These are phyloP conservation scores for Tephrocybe rancida DNA, from an alignment of 768 basidiomycete genomes.

Conservation along the genomic window DNA sequence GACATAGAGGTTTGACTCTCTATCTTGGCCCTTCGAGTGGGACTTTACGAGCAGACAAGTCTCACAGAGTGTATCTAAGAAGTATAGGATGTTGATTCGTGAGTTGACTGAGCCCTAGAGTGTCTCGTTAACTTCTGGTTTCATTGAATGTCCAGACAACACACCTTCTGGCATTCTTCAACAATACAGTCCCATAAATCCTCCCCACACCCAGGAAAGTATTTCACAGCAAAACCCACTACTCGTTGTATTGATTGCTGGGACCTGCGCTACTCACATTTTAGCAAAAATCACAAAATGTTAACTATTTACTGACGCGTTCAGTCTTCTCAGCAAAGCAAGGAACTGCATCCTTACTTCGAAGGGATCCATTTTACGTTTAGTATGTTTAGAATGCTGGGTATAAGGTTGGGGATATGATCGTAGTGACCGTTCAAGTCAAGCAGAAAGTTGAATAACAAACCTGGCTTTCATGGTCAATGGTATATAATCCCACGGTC, in stretches of 20 bases:
- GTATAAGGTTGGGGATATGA: neutral
- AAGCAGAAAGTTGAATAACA: neutral
- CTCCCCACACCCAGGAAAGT: conserved; percentile 83
- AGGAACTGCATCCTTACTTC: conserved; percentile 80
- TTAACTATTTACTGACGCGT: conserved; percentile 51
- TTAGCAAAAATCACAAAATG: conserved; percentile 18
- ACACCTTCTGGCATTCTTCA: conserved; percentile 88
- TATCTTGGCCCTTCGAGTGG: conserved; percentile 44
- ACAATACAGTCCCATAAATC: conserved; percentile 94
- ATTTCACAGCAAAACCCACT: conserved; percentile 83
- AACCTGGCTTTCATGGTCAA: conserved; percentile 17
- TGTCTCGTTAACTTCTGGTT: neutral
- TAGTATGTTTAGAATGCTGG: neutral
- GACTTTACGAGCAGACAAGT: conserved; percentile 71
- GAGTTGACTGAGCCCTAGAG: conserved; percentile 81
- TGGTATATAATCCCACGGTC: conserved; percentile 8
- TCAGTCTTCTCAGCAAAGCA: conserved; percentile 58
- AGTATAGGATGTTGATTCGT: conserved; percentile 91
- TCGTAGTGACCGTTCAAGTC: neutral
- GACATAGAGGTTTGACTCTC: conserved; percentile 64
- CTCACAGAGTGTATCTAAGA: conserved; percentile 88
- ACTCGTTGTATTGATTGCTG: conserved; percentile 90
- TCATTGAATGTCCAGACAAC: neutral
- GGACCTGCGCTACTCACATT: conserved; percentile 49
- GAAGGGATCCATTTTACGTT: conserved; percentile 57